These are phyloP conservation scores for Castanea sativa DNA, from an alignment of 306 rosid species.

Conservation along the genomic window DNA sequence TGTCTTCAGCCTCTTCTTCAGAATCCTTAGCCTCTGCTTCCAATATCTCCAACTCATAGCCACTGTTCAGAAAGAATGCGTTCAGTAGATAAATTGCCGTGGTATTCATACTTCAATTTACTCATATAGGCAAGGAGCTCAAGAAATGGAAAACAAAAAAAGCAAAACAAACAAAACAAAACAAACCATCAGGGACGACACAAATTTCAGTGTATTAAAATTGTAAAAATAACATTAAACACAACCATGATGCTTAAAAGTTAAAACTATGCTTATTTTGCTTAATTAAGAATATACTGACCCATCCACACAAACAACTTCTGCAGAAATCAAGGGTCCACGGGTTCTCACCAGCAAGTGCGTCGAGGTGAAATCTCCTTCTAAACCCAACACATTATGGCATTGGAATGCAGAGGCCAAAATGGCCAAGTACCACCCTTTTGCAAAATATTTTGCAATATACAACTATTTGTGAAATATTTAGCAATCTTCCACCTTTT, in stretches of 20 bases:
- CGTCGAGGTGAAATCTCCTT: not conserved
- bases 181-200: not conserved
- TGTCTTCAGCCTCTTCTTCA: slow-evolving; percentile 68
- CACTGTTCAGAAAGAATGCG: slow-evolving; percentile 53
- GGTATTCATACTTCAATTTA: not conserved
- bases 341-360: not conserved
- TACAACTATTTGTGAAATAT: too few relatives aligned
- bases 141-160: not conserved
- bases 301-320: not conserved
- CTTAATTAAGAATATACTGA: not conserved
- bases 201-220: not conserved
- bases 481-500: too few relatives aligned
- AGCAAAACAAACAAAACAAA: too few relatives aligned
- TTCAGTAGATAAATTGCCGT: slow-evolving; percentile 15
- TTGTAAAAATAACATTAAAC: slow-evolving; percentile 1
- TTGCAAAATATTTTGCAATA: too few relatives aligned
- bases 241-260: slow-evolving; percentile 10
- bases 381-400: not conserved
- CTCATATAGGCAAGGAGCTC: not conserved
- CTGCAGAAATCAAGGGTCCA: not conserved
- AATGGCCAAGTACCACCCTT: too few relatives aligned
- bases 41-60: slow-evolving; percentile 70
- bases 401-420: not conserved
- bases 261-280: not conserved
- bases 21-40: slow-evolving; percentile 92